Base-by-base conservation (phyloP, 805 yeast species). In the Schwanniomyces occidentalis region DNA sequence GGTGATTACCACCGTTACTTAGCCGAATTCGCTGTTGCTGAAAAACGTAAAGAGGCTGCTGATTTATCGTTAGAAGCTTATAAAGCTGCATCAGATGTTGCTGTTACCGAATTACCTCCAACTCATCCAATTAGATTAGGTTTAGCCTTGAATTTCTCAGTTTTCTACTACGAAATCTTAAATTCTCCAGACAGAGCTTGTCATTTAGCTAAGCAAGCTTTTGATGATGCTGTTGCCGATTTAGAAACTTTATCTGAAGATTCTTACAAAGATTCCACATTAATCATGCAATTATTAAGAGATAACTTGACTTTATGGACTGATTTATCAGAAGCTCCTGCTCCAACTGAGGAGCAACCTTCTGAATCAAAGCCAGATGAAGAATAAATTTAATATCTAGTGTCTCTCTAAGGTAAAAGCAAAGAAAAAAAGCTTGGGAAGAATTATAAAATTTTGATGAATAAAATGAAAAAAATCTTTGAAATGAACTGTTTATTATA, bases 1-100 rank as follows among this genome's bases (percentile, higher is more conserved):
- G 99, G 98, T 77, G 99, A 91, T 69, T 91, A 91, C 77, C 95
- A 90, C 76, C 95, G 99, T 76, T 91, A 91, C 71, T 78, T 91
- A 71, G 97, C 97, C 45, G 99, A 91, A 75, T 93, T 91, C 61
- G 91, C 97, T 45, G 76, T 81, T 54, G 80, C 86, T 48, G 97
- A 89, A 52, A 85, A 83, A 70, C 86, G 96, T 65, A 87, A 89
- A 64, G 88, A 77, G 49, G 95, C 96, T 46, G 93, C 98, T 33
- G 89, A 85, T 56, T 76, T 83, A 49, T 91, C 98, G 24, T 79
- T 89, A 61, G 95, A 88, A 68, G 91, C 96, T 45, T 91, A 91
- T 78, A 85, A 86, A 71, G 64, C 95, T 51, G 99, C 99, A 35
- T 83, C 96, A 40, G 97, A 90, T 58, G 95, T 91, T 58, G 99